These are phyloP conservation scores for Periconia digitata DNA, from an alignment of 2,329 filamentous ascomycete genomes.

Conservation along the genomic window DNA sequence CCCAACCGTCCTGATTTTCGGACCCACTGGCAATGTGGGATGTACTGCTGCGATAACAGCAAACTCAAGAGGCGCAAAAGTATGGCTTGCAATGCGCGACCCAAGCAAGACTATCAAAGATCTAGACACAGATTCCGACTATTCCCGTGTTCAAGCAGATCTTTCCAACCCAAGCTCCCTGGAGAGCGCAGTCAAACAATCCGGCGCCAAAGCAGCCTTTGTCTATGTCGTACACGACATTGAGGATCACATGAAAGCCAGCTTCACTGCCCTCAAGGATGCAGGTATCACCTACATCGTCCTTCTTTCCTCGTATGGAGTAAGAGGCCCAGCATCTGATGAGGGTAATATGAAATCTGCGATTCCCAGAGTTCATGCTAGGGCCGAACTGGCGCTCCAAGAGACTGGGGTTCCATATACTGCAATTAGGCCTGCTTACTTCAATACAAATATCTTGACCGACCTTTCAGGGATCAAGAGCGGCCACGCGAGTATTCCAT, in stretches of 20 bases:
- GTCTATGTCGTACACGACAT: conserved; percentile 44
- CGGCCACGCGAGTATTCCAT: neutral
- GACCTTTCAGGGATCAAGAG: neutral
- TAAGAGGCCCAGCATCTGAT: neutral
- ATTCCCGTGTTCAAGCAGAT: conserved; percentile 49
- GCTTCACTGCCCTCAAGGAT: neutral
- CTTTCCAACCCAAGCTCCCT: conserved; percentile 47
- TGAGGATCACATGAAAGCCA: neutral
- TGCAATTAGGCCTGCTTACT: neutral
- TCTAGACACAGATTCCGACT: conserved; percentile 12
- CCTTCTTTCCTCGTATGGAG: neutral
- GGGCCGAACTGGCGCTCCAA: conserved; percentile 1
- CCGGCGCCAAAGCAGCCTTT: conserved; percentile 52
- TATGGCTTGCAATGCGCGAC: conserved; percentile 54
- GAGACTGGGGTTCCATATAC: neutral
- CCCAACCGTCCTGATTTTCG: neutral
- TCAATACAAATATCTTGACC: neutral
- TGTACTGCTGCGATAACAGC: neutral
- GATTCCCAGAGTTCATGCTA: conserved; percentile 5
- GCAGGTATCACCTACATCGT: conserved; percentile 2
- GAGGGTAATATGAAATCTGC: neutral
- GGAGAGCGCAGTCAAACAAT: conserved; percentile 41
- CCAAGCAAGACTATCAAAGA: conserved; percentile 40
- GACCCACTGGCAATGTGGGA: neutral
- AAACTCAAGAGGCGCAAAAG: conserved; percentile 40